Evolutionary conservation across 345 rosid genomes (phyloP).

Genomic region (Eucalyptus cloeziana): DNA sequence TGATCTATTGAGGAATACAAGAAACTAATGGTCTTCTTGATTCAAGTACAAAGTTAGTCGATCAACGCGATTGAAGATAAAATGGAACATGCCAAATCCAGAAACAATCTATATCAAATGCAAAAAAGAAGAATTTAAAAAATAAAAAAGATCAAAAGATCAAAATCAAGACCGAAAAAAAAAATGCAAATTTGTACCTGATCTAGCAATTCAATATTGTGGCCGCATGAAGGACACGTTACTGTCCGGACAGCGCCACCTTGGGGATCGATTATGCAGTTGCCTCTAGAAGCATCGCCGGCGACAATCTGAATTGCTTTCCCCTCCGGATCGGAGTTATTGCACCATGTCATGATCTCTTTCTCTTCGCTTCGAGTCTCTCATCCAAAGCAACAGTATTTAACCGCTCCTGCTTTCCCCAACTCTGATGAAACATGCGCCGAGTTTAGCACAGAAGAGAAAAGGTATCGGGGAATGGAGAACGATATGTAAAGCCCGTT

Average conservation of each 20-base stretch:
- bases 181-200: constrained; percentile 24
- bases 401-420: background rate
- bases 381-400: background rate
- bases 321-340: background rate
- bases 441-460: background rate
- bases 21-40: background rate
- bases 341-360: background rate
- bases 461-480: background rate
- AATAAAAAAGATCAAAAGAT: background rate
- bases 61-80: background rate
- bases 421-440: background rate
- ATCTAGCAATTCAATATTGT: constrained; percentile 31
- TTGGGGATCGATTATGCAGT: background rate
- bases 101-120: background rate
- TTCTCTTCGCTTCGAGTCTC: background rate
- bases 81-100: background rate
- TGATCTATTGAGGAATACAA: background rate
- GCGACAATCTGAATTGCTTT: background rate
- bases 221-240: constrained; percentile 81
- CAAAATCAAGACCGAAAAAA: background rate
- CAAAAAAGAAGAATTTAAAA: background rate
- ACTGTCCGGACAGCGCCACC: background rate
- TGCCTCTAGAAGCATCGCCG: background rate
- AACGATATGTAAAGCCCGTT: background rate
- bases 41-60: background rate